Evolutionary conservation across 176 grass and related monocot genomes (phyloP).

Genomic region (Carex parvula): DNA sequence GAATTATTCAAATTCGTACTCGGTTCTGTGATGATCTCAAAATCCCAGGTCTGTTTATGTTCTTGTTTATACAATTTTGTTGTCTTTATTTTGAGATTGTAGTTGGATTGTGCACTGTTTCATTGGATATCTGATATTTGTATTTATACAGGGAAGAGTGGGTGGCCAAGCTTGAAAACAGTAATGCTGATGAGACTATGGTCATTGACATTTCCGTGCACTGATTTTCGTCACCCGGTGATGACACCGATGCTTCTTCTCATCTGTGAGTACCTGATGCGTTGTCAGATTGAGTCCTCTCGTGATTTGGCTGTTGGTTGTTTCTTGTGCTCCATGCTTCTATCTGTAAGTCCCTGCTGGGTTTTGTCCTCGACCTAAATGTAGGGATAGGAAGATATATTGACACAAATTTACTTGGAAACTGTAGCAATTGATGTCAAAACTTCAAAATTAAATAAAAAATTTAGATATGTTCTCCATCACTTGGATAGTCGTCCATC

Average conservation of each 20-base stretch:
- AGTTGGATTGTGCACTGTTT: background rate
- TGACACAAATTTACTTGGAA: background rate
- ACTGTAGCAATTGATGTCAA: background rate
- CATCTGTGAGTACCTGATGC: constrained; percentile 88
- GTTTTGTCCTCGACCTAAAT: background rate
- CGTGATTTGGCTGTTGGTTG: constrained; percentile 77
- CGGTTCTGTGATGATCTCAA: constrained; percentile 76
- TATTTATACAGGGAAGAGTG: constrained; percentile 51
- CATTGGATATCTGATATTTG: constrained; percentile 10
- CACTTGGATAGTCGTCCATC: background rate
- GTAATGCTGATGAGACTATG: constrained; percentile 83
- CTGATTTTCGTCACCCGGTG: constrained; percentile 83
- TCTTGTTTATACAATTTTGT: background rate
- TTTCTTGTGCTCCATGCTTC: constrained; percentile 90
- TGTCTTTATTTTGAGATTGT: background rate
- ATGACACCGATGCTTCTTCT: constrained; percentile 80
- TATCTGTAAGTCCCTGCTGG: constrained; percentile 41
- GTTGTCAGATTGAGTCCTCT: constrained; percentile 73
- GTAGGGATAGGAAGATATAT: background rate
- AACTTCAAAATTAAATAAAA: background rate
- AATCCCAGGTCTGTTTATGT: constrained; percentile 53
- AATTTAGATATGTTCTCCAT: background rate
- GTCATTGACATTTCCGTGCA: constrained; percentile 86
- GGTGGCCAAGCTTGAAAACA: constrained; percentile 92
- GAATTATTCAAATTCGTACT: constrained; percentile 57